These are phyloP conservation scores for Ceratobasidium sp. DNA, from an alignment of 1,284 basidiomycete species.

Conservation along the genomic window DNA sequence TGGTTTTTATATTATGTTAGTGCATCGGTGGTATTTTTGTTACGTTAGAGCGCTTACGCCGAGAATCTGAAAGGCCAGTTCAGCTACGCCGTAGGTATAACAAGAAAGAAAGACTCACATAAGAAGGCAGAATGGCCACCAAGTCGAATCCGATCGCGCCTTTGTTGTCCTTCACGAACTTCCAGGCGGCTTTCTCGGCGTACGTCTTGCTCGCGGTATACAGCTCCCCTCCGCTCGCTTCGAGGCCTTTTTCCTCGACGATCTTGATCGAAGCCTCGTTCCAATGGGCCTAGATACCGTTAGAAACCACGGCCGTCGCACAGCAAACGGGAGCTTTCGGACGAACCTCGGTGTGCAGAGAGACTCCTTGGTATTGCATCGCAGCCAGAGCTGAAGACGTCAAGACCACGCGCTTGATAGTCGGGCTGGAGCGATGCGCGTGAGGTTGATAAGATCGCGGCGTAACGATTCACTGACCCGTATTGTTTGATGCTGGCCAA, in stretches of 20 bases:
- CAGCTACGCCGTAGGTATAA: background rate
- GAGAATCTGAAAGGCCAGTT: constrained; percentile 35
- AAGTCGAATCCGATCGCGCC: constrained; percentile 52
- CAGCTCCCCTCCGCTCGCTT: constrained; percentile 43
- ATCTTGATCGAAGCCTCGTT: constrained; percentile 31
- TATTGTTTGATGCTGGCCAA: constrained; percentile 40
- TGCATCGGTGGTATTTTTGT: no score
- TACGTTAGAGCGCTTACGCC: constrained; percentile 29
- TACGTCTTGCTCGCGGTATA: constrained; percentile 45
- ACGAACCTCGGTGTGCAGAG: constrained; percentile 32
- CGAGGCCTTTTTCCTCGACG: constrained; percentile 31
- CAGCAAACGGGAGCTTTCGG: background rate
- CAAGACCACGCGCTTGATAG: constrained; percentile 41
- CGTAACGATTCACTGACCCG: constrained; percentile 14
- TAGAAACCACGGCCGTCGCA: background rate
- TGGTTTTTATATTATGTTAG: background rate
- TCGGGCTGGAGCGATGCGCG: constrained; percentile 1
- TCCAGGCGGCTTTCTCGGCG: constrained; percentile 53
- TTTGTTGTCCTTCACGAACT: constrained; percentile 53
- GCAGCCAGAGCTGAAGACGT: constrained; percentile 35
- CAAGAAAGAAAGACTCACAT: constrained; percentile 46
- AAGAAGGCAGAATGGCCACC: constrained; percentile 50
- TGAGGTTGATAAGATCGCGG: background rate
- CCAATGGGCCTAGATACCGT: constrained; percentile 12
- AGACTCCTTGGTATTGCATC: background rate